These are phyloP conservation scores for Lipomyces orientalis DNA, from an alignment of 805 yeast genomes.

Conservation along the genomic window DNA sequence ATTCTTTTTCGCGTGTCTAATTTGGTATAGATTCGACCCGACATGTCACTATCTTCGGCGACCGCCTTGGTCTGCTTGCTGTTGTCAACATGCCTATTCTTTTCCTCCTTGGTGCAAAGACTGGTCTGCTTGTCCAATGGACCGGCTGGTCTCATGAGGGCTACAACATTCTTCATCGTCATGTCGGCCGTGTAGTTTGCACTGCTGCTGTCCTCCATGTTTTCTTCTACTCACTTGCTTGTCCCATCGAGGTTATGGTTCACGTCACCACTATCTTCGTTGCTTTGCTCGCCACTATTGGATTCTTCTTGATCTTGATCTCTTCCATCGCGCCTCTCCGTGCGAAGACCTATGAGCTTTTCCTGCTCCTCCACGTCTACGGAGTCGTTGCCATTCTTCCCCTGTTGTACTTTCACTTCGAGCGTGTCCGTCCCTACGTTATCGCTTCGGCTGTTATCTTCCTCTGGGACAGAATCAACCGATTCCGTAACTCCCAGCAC, in stretches of 20 bases:
- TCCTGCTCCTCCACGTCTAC: conserved; percentile 37
- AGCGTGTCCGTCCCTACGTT: conserved; percentile 38
- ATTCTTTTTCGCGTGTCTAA: not conserved
- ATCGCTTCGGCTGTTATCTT: conserved; percentile 37
- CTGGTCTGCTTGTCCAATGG: conserved; percentile 37
- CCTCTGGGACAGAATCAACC: conserved; percentile 36
- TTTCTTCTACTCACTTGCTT: conserved; percentile 33
- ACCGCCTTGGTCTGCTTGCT: conserved; percentile 37
- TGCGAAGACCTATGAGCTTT: conserved; percentile 35
- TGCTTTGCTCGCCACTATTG: conserved; percentile 33
- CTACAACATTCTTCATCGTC: conserved; percentile 38
- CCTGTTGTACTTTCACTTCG: conserved; percentile 37
- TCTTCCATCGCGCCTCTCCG: conserved; percentile 37
- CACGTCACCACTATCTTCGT: conserved; percentile 38
- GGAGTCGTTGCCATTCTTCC: conserved; percentile 37
- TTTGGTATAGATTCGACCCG: conserved; percentile 26
- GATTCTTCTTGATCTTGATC: conserved; percentile 33
- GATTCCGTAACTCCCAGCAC: conserved; percentile 33
- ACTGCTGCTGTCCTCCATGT: conserved; percentile 36
- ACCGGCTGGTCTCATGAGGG: conserved; percentile 40
- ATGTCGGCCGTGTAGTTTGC: conserved; percentile 37
- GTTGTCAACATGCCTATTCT: conserved; percentile 37
- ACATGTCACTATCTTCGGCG: conserved; percentile 36
- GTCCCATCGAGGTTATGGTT: conserved; percentile 35
- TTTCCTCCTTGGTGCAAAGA: conserved; percentile 38